Conservation (phyloP, 805 yeast species). For the Metschnikowia noctiluminum region DNA sequence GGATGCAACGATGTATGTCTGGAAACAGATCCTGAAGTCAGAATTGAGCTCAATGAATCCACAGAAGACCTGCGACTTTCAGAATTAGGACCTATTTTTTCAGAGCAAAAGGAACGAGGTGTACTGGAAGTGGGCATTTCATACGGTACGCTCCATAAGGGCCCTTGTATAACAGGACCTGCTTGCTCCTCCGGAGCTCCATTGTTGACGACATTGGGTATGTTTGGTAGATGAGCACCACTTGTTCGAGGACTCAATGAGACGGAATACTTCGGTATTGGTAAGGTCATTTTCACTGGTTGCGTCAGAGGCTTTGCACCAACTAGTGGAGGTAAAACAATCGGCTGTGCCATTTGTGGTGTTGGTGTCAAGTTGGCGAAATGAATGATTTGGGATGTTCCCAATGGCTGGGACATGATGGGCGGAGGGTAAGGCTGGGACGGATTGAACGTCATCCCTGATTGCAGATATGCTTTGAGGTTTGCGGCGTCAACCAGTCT, state of each 20-base stretch:
- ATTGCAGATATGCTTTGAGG: neutral
- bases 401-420: constrained; percentile 8
- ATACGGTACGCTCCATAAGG: constrained; percentile 63
- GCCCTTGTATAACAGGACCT: constrained; percentile 35
- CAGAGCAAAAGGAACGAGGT: constrained; percentile 18
- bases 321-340: constrained; percentile 18
- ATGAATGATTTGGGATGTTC: constrained; percentile 12
- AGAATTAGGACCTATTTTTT: constrained; percentile 10
- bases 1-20: constrained; percentile 22
- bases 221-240: constrained; percentile 1
- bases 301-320: constrained; percentile 15
- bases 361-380: constrained; percentile 11
- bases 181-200: neutral
- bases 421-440: constrained; percentile 8
- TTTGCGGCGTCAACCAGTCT: constrained; percentile 15
- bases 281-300: constrained; percentile 13
- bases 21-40: constrained; percentile 33
- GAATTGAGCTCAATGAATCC: constrained; percentile 49
- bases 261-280: constrained; percentile 5
- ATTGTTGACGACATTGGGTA: neutral
- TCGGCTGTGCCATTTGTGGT: constrained; percentile 14
- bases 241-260: constrained; percentile 7
- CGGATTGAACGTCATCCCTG: neutral
- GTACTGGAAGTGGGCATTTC: constrained; percentile 42
- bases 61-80: constrained; percentile 42